These are phyloP conservation scores for Erythrobasidium hasegawianum DNA, from an alignment of 1,284 basidiomycete species.

Conservation along the genomic window DNA sequence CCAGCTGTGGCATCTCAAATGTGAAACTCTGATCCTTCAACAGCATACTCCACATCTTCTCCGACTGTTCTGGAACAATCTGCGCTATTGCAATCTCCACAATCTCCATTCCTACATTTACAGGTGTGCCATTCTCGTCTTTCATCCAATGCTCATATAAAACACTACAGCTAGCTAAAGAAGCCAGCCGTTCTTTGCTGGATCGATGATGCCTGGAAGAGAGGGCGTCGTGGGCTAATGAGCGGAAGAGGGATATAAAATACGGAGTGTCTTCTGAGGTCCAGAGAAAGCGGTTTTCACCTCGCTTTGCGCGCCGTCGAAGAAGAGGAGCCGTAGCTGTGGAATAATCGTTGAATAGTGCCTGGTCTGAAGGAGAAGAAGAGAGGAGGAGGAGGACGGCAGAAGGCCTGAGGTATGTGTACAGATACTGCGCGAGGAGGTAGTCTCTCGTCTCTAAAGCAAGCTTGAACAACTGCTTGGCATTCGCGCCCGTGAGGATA, in stretches of 20 bases:
- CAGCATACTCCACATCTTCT: neutral
- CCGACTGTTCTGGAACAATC: neutral
- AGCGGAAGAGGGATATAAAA: neutral
- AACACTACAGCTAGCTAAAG: neutral
- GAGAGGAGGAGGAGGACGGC: no score
- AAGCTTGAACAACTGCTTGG: neutral
- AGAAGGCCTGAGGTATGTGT: neutral
- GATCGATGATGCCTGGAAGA: neutral
- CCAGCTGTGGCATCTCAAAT: no score
- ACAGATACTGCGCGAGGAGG: neutral
- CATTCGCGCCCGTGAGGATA: neutral
- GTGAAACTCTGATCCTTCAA: neutral
- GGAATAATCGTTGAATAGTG: no score
- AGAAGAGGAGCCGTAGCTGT: no score
- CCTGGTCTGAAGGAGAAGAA: no score
- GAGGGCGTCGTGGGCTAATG: neutral
- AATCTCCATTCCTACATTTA: neutral
- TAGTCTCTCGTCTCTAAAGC: slow-evolving; percentile 1
- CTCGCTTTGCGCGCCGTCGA: neutral
- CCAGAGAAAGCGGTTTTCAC: neutral
- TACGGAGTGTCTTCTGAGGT: neutral
- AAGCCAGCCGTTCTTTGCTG: neutral
- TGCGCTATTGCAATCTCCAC: neutral
- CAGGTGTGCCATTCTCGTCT: neutral
- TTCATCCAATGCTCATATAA: neutral